phyloP scores from a whole-genome alignment of 2,329 filamentous ascomycete species.

The Thelonectria blattea region DNA sequence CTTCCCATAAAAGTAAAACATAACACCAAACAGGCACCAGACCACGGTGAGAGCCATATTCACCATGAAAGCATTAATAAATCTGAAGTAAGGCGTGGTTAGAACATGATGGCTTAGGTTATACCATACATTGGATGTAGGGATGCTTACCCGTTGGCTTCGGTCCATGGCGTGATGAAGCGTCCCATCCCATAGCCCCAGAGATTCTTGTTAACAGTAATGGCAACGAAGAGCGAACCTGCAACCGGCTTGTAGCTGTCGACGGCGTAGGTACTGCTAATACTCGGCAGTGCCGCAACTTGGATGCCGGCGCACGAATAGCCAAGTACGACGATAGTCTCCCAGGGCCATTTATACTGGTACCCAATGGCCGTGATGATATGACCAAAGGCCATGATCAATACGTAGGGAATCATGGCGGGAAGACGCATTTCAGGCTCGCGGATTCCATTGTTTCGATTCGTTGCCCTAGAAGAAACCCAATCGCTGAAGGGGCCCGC shows the following conservation, averaged over 20 bases:
- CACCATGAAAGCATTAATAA: slow-evolving; percentile 9
- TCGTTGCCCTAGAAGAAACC: slow-evolving; percentile 47
- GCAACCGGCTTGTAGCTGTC: slow-evolving; percentile 70
- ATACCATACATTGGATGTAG: neutral
- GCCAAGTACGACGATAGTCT: slow-evolving; percentile 54
- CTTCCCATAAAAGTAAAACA: slow-evolving; percentile 19
- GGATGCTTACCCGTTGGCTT: slow-evolving; percentile 10
- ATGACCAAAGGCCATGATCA: slow-evolving; percentile 52
- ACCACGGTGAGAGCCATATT: slow-evolving; percentile 14
- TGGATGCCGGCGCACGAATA: slow-evolving; percentile 47
- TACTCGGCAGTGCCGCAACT: slow-evolving; percentile 59
- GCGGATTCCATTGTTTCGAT: slow-evolving; percentile 51
- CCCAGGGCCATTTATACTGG: slow-evolving; percentile 55
- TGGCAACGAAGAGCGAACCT: slow-evolving; percentile 42
- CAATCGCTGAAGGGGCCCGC: slow-evolving; percentile 53
- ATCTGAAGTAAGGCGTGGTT: neutral
- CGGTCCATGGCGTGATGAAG: slow-evolving; percentile 21
- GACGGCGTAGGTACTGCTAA: slow-evolving; percentile 64
- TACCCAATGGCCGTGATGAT: slow-evolving; percentile 55
- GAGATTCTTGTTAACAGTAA: slow-evolving; percentile 23
- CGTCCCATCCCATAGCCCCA: slow-evolving; percentile 22
- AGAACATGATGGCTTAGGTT: too few species aligned
- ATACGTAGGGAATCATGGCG: slow-evolving; percentile 52
- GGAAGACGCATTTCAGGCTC: slow-evolving; percentile 56
- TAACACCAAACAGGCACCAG: slow-evolving; percentile 2